These are phyloP conservation scores for Chaetothyriales sp. DNA, from an alignment of 2,329 filamentous ascomycete species.

Conservation along the genomic window DNA sequence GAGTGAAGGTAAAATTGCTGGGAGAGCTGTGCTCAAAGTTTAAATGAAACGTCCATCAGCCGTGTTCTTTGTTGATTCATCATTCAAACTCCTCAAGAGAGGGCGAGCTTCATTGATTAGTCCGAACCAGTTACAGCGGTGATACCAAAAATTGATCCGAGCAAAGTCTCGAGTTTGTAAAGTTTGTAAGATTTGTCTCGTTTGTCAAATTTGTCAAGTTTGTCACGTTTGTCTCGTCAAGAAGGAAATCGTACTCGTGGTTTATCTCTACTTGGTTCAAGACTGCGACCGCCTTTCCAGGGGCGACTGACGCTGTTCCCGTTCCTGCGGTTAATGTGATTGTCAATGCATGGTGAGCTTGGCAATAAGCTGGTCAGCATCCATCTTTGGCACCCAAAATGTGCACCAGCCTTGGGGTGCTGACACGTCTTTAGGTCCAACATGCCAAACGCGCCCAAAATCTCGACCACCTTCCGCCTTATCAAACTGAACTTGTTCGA, in stretches of 20 bases:
- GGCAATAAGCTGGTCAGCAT: conserved; percentile 63
- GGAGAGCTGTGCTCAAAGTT: conserved; percentile 29
- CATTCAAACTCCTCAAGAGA: neutral
- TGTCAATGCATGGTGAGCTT: conserved; percentile 67
- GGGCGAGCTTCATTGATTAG: too few relatives aligned
- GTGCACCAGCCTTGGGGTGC: neutral
- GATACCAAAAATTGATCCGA: too few relatives aligned
- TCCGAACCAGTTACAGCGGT: too few relatives aligned
- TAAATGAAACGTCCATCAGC: neutral
- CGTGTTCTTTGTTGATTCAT: neutral
- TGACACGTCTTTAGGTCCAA: conserved; percentile 48
- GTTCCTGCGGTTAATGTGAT: neutral
- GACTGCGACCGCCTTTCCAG: neutral
- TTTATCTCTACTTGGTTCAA: neutral
- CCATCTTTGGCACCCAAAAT: neutral
- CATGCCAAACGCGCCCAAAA: conserved; percentile 91
- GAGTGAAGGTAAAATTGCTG: conserved; percentile 25
- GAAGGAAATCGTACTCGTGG: neutral
- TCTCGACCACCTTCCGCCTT: conserved; percentile 71
- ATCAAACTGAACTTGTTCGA: conserved; percentile 82
- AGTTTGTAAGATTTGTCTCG: too few relatives aligned
- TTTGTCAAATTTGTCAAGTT: neutral
- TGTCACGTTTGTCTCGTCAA: neutral
- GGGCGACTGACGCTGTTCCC: neutral
- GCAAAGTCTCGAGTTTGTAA: too few relatives aligned